Percentiles rank a stretch among this genome's conserved stretches.
Conservation (phyloP, 139 green algal species). For the Pseudopediastrum boryanum region DNA sequence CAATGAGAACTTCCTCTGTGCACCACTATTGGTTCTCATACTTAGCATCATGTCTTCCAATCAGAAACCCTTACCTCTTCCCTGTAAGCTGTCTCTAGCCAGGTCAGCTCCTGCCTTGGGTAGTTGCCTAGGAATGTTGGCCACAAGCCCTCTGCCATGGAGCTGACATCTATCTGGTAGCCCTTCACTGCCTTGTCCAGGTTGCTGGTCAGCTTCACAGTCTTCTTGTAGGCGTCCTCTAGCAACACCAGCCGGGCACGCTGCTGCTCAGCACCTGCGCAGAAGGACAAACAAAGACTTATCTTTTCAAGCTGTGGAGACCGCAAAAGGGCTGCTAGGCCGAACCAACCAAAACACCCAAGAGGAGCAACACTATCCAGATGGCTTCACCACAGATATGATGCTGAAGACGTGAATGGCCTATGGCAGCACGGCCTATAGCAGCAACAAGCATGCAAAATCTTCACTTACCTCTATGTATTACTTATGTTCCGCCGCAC, state of each 20-base stretch:
- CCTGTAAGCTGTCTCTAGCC: slow-evolving; percentile 48
- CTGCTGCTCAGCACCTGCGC: slow-evolving; percentile 27
- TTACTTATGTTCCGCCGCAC: too few relatives aligned
- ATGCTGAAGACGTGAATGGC: too few relatives aligned
- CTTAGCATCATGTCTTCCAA: too few relatives aligned
- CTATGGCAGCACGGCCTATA: too few relatives aligned
- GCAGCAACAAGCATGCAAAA: too few relatives aligned
- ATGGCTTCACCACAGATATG: too few relatives aligned
- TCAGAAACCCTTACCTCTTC: slow-evolving; percentile 37
- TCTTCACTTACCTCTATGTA: too few relatives aligned
- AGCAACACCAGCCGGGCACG: slow-evolving; percentile 56
- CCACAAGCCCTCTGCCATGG: slow-evolving; percentile 55
- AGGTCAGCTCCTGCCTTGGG: slow-evolving; percentile 60
- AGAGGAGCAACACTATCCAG: too few relatives aligned
- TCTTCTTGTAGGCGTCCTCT: slow-evolving; percentile 58
- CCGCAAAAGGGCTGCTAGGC: too few relatives aligned
- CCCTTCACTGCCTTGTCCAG: slow-evolving; percentile 28
- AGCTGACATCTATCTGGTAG: slow-evolving; percentile 15
- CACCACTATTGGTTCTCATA: too few relatives aligned
- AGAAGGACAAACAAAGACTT: too few relatives aligned
- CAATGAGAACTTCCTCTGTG: too few relatives aligned
- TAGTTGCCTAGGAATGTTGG: slow-evolving; percentile 49
- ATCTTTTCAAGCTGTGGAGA: neutral
- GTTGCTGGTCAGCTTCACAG: slow-evolving; percentile 42
- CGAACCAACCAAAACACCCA: neutral